Conservation (phyloP, 805 yeast species). For the Jamesozyma jinghongensis region DNA sequence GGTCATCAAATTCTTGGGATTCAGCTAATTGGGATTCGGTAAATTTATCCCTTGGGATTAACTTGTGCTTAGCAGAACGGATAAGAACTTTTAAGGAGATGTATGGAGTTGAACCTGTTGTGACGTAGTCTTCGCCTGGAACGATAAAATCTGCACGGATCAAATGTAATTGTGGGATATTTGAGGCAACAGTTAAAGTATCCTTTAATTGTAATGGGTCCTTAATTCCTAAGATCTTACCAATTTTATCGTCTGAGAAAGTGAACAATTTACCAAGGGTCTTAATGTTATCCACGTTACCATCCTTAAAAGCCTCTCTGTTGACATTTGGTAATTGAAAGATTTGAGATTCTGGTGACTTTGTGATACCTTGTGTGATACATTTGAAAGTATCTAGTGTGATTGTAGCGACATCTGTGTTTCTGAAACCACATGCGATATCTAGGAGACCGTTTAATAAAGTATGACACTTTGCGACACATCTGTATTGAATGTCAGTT, state of each 20-base stretch:
- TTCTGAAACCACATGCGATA: constrained; percentile 72
- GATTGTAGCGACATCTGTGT: constrained; percentile 50
- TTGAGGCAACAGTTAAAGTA: constrained; percentile 47
- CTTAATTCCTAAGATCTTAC: constrained; percentile 46
- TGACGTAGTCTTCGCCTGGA: constrained; percentile 70
- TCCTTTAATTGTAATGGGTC: constrained; percentile 38
- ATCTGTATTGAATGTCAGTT: constrained; percentile 37
- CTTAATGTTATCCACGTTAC: constrained; percentile 31
- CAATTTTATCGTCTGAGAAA: constrained; percentile 45
- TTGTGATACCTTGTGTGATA: constrained; percentile 65
- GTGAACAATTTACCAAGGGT: constrained; percentile 66
- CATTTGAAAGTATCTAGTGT: constrained; percentile 61
- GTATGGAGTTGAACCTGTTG: constrained; percentile 68
- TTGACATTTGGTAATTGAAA: constrained; percentile 76
- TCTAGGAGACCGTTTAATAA: constrained; percentile 66
- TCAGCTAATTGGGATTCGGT: constrained; percentile 36
- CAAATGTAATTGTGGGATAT: constrained; percentile 61
- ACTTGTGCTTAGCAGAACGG: constrained; percentile 61
- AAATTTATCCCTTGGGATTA: constrained; percentile 34
- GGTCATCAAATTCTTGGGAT: constrained; percentile 51
- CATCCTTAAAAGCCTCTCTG: constrained; percentile 30
- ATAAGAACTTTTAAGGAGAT: constrained; percentile 66
- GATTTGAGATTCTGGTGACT: constrained; percentile 48
- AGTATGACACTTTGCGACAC: constrained; percentile 55
- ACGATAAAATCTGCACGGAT: constrained; percentile 68